phyloP scores from a whole-genome alignment of 2,329 filamentous ascomycete genomes.

The Laburnicola sp. region DNA sequence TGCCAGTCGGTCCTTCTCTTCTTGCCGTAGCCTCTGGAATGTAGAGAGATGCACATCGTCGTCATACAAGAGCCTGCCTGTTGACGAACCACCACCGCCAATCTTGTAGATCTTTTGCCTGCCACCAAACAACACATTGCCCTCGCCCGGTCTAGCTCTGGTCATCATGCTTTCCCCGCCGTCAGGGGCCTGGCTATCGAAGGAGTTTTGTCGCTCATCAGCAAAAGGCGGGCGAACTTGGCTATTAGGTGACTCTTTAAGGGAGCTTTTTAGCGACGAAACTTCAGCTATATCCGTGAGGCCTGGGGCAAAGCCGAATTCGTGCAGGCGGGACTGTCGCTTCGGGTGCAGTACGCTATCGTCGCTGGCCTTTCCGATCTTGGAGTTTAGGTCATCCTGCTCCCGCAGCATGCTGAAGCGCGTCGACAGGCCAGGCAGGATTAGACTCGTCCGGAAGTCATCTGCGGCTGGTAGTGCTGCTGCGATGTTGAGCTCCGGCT shows the following conservation, averaged over 20 bases:
- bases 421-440: constrained; percentile 93
- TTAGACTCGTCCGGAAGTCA: constrained; percentile 90
- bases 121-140: constrained; percentile 91
- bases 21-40: constrained; percentile 74
- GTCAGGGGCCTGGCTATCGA: constrained; percentile 64
- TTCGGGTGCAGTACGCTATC: constrained; percentile 88
- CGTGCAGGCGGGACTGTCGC: constrained; percentile 73
- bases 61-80: constrained; percentile 67
- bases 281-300: constrained; percentile 89
- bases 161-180: constrained; percentile 81
- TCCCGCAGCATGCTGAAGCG: constrained; percentile 96
- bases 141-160: constrained; percentile 78
- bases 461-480: constrained; percentile 77
- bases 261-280: constrained; percentile 65
- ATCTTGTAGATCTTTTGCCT: constrained; percentile 95
- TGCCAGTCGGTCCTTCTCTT: constrained; percentile 51
- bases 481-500: constrained; percentile 71
- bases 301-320: constrained; percentile 66
- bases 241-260: background rate
- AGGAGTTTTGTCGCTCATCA: constrained; percentile 66
- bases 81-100: constrained; percentile 53
- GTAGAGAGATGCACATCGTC: constrained; percentile 81
- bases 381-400: constrained; percentile 87
- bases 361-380: constrained; percentile 91
- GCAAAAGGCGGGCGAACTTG: constrained; percentile 61